Percentiles rank a stretch among this genome's conserved stretches.
phyloP scores from a whole-genome alignment of 345 rosid genomes.

The Salix purpurea region DNA sequence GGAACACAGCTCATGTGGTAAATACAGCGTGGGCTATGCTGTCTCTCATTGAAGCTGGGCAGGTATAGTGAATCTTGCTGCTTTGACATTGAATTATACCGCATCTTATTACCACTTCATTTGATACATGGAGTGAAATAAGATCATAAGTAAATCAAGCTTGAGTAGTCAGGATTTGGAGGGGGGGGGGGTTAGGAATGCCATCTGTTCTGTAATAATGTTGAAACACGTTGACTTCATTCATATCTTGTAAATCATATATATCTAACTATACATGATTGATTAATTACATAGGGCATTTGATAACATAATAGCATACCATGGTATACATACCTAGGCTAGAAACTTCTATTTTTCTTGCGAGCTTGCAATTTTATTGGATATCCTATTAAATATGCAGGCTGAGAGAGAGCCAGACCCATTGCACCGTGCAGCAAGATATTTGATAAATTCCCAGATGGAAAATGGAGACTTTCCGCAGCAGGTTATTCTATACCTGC shows the following conservation, averaged over 20 bases:
- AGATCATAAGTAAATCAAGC: not conserved
- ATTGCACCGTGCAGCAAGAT: conserved; percentile 50
- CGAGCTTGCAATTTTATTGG: not conserved
- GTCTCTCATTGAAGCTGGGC: conserved; percentile 61
- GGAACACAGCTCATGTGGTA: conserved; percentile 43
- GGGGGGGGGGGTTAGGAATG: not conserved
- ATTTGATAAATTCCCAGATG: conserved; percentile 48
- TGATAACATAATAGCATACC: not conserved
- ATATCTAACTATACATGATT: not conserved
- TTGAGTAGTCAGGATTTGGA: not conserved
- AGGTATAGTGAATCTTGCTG: conserved; percentile 29
- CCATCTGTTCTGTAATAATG: not conserved
- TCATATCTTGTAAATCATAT: not conserved
- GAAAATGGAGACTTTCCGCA: conserved; percentile 70
- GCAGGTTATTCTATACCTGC: conserved; percentile 33
- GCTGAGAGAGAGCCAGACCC: conserved; percentile 51
- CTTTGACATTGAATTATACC: not conserved
- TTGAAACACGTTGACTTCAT: not conserved
- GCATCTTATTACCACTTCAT: not conserved
- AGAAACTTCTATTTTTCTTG: not conserved
- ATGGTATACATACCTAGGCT: not conserved
- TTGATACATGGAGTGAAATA: not conserved
- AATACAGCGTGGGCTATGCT: conserved; percentile 76
- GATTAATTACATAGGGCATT: not conserved
- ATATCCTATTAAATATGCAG: conserved; percentile 14